phyloP scores from a whole-genome alignment of 2,329 filamentous ascomycete genomes.

The Fusarium burgessii region DNA sequence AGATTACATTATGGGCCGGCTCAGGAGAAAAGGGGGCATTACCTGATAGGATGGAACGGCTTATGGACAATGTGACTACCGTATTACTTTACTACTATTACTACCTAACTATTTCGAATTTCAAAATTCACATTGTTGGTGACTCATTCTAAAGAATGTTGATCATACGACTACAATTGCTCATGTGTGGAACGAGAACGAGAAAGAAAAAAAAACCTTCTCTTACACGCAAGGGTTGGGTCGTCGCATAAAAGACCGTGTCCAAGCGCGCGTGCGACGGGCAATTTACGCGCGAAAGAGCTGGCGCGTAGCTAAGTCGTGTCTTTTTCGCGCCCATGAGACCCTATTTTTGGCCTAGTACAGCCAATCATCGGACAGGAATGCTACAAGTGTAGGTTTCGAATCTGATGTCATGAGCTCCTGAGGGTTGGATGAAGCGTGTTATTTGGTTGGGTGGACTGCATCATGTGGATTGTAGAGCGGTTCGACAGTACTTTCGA shows the following conservation, averaged over 20 bases:
- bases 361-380: slow-evolving; percentile 37
- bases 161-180: slow-evolving; percentile 14
- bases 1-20: slow-evolving; percentile 26
- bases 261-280: slow-evolving; percentile 37
- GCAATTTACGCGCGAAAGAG: slow-evolving; percentile 47
- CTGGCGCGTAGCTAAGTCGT: slow-evolving; percentile 33
- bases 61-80: slow-evolving; percentile 35
- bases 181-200: neutral
- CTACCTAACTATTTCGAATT: slow-evolving; percentile 6
- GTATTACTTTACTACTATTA: slow-evolving; percentile 26
- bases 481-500: slow-evolving; percentile 22
- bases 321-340: slow-evolving; percentile 38
- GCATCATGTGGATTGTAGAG: slow-evolving; percentile 15
- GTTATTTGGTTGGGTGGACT: slow-evolving; percentile 40
- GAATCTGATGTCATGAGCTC: slow-evolving; percentile 37
- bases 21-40: slow-evolving; percentile 31
- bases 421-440: slow-evolving; percentile 26
- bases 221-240: slow-evolving; percentile 1
- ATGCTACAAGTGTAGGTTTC: neutral
- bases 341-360: slow-evolving; percentile 19
- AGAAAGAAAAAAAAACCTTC: neutral
- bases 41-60: slow-evolving; percentile 28
- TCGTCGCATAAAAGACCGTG: slow-evolving; percentile 13
- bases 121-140: neutral
- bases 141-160: neutral